phyloP scores from a whole-genome alignment of 2,329 filamentous ascomycete genomes.

The Colletotrichum godetiae region DNA sequence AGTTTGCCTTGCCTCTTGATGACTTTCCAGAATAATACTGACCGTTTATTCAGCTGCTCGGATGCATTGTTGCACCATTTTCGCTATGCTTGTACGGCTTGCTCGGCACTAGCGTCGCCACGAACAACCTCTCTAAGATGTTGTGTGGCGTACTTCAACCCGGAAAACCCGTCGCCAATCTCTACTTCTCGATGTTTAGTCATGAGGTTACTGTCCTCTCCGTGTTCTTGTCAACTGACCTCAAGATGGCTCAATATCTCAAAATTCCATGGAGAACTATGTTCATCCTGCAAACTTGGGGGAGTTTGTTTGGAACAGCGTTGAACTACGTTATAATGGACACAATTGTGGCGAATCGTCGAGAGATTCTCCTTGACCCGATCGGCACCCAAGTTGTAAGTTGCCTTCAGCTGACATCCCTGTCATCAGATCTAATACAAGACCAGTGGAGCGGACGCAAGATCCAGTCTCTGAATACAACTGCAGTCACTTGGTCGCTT shows the following conservation, averaged over 20 bases:
- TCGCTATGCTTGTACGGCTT: slow-evolving; percentile 32
- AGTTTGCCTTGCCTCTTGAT: background rate
- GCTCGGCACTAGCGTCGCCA: slow-evolving; percentile 28
- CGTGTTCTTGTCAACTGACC: slow-evolving; percentile 57
- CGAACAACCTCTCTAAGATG: slow-evolving; percentile 55
- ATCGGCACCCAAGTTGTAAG: slow-evolving; percentile 33
- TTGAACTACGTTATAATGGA: slow-evolving; percentile 60
- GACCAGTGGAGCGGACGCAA: slow-evolving; percentile 57
- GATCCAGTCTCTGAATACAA: slow-evolving; percentile 58
- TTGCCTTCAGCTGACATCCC: background rate
- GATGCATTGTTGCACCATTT: slow-evolving; percentile 31
- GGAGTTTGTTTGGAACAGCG: slow-evolving; percentile 53
- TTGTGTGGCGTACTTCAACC: slow-evolving; percentile 60
- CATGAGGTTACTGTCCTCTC: slow-evolving; percentile 48
- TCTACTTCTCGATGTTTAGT: slow-evolving; percentile 55
- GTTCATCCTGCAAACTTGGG: slow-evolving; percentile 69
- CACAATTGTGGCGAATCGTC: slow-evolving; percentile 55
- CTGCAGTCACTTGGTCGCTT: slow-evolving; percentile 42
- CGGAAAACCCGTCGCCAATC: slow-evolving; percentile 52
- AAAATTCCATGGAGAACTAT: slow-evolving; percentile 74
- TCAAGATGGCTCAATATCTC: slow-evolving; percentile 81
- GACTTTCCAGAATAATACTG: background rate
- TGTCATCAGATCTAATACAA: background rate
- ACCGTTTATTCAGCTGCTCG: slow-evolving; percentile 2
- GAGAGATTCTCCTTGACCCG: slow-evolving; percentile 47